Evolutionary conservation across 495 filamentous ascomycete genomes (phyloP).

Genomic region (Jackrogersella multiformis): DNA sequence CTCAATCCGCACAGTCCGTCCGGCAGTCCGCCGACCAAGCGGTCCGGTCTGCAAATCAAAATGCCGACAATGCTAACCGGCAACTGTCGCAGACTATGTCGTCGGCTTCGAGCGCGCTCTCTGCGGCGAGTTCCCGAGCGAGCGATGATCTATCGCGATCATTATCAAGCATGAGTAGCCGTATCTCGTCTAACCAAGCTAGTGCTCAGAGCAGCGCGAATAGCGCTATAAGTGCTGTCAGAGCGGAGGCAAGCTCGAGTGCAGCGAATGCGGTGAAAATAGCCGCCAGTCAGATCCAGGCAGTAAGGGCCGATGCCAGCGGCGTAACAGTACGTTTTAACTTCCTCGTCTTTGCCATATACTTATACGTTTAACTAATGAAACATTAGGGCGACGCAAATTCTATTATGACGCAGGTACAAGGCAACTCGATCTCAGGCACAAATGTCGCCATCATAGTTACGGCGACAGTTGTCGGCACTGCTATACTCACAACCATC

Average conservation of each 20-base stretch:
- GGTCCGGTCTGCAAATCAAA: conserved; percentile 45
- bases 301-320: conserved; percentile 48
- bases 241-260: conserved; percentile 43
- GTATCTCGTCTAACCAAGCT: conserved; percentile 24
- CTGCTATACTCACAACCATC: conserved; percentile 48
- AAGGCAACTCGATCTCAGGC: conserved; percentile 47
- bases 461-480: conserved; percentile 50
- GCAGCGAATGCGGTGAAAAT: conserved; percentile 42
- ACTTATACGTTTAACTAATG: conserved; percentile 10
- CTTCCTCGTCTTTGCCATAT: neutral
- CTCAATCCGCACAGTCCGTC: conserved; percentile 43
- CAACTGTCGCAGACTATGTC: conserved; percentile 48
- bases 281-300: conserved; percentile 49
- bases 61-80: conserved; percentile 50
- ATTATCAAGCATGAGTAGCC: conserved; percentile 42
- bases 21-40: conserved; percentile 45
- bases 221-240: conserved; percentile 35
- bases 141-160: conserved; percentile 36
- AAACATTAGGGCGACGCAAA: conserved; percentile 41
- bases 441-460: conserved; percentile 50
- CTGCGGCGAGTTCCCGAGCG: conserved; percentile 39
- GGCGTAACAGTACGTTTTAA: conserved; percentile 45
- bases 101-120: conserved; percentile 48
- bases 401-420: conserved; percentile 45
- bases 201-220: conserved; percentile 43